A percentile compares a stretch with the other conserved stretches of the same genome.
These are phyloP conservation scores for Beauveria rudraprayagi DNA, from an alignment of 2,329 filamentous ascomycete species.

Conservation along the genomic window DNA sequence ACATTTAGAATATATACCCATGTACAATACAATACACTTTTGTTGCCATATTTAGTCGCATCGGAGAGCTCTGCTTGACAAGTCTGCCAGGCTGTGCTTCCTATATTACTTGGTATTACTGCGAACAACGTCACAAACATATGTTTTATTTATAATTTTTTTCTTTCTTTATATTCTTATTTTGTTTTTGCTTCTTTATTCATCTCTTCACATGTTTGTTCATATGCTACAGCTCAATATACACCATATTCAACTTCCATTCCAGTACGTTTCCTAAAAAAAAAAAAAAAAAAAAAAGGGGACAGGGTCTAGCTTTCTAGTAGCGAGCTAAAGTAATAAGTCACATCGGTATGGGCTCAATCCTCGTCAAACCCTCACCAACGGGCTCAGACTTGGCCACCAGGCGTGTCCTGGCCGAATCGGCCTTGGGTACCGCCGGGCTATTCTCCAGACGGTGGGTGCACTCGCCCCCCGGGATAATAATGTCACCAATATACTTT, in stretches of 20 bases:
- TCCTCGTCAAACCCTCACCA: background rate
- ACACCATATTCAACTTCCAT: background rate
- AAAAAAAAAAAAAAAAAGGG: too few relatives aligned
- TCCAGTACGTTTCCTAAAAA: too few relatives aligned
- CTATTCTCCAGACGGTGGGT: constrained; percentile 12
- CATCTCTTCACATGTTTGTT: background rate
- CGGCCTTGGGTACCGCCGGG: constrained; percentile 7
- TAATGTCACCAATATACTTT: constrained; percentile 9
- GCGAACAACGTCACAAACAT: too few relatives aligned
- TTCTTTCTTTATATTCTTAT: background rate
- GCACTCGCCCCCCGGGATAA: constrained; percentile 11
- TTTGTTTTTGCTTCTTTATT: background rate
- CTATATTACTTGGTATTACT: too few relatives aligned
- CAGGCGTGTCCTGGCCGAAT: background rate
- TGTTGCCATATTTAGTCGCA: too few relatives aligned
- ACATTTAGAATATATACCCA: background rate
- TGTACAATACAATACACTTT: background rate
- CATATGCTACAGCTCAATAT: background rate
- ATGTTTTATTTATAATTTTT: too few relatives aligned
- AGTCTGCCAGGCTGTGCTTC: too few relatives aligned
- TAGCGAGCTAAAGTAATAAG: background rate
- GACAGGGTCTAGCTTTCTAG: background rate
- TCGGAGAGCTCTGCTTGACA: too few relatives aligned
- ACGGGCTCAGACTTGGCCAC: constrained; percentile 1
- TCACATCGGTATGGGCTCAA: constrained; percentile 8